Evolutionary conservation across 805 yeast species (phyloP).

Genomic region (Candida railenensis): DNA sequence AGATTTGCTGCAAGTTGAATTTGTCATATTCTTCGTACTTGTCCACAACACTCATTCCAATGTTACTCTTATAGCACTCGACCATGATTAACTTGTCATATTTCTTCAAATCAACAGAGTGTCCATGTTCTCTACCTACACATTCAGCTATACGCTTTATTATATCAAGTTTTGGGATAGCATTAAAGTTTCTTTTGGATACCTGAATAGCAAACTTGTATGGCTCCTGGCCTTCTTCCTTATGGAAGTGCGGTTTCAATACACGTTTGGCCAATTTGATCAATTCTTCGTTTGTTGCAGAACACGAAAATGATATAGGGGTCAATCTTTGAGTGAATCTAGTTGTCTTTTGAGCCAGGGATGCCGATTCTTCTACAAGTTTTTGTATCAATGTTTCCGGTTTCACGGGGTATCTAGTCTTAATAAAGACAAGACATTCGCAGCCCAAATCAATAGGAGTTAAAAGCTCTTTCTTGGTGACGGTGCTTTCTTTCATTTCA

Average conservation of each 20-base stretch:
- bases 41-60: constrained; percentile 83
- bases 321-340: constrained; percentile 76
- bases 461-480: constrained; percentile 45
- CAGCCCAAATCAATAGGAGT: constrained; percentile 65
- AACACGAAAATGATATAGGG: constrained; percentile 75
- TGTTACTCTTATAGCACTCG: constrained; percentile 83
- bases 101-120: constrained; percentile 74
- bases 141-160: constrained; percentile 68
- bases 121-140: constrained; percentile 70
- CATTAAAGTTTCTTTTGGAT: constrained; percentile 72
- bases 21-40: constrained; percentile 61
- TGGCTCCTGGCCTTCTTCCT: constrained; percentile 35
- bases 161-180: constrained; percentile 68
- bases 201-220: constrained; percentile 77
- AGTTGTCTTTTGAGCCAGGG: constrained; percentile 54
- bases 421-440: constrained; percentile 83
- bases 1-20: constrained; percentile 82
- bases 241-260: constrained; percentile 68
- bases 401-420: constrained; percentile 73
- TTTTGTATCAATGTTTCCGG: constrained; percentile 70
- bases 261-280: constrained; percentile 56
- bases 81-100: constrained; percentile 78
- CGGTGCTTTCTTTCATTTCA: constrained; percentile 49
- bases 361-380: constrained; percentile 60
- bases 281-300: constrained; percentile 70